A percentile compares a stretch with the other conserved stretches of the same genome.
Evolutionary conservation across 306 rosid genomes (phyloP).

Genomic region (Lathyrus aphaca): DNA sequence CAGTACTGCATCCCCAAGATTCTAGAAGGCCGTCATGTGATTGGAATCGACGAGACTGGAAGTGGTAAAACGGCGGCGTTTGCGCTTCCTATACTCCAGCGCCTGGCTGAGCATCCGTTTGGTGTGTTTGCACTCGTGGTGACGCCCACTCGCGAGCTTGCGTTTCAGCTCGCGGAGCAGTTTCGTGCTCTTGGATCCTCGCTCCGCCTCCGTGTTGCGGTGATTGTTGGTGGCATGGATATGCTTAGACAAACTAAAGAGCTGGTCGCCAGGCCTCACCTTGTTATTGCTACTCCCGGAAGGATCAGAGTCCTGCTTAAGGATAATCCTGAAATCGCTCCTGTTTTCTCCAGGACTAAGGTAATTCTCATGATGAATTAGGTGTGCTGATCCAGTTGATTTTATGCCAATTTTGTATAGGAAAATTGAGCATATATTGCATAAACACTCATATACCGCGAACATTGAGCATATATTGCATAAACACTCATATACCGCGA

Average conservation of each 20-base stretch:
- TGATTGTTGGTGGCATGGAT: slow-evolving; percentile 89
- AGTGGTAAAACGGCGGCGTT: slow-evolving; percentile 95
- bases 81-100: slow-evolving; percentile 83
- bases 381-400: neutral
- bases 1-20: slow-evolving; percentile 68
- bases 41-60: slow-evolving; percentile 84
- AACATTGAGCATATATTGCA: too few species aligned
- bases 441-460: too few species aligned
- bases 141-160: slow-evolving; percentile 87
- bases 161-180: slow-evolving; percentile 81
- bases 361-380: slow-evolving; percentile 34
- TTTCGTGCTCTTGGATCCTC: slow-evolving; percentile 75
- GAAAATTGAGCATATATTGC: too few species aligned
- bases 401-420: neutral
- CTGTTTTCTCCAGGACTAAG: slow-evolving; percentile 69
- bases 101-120: slow-evolving; percentile 62
- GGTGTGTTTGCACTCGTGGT: slow-evolving; percentile 80
- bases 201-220: slow-evolving; percentile 60
- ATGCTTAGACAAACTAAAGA: slow-evolving; percentile 62
- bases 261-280: slow-evolving; percentile 69
- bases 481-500: too few species aligned
- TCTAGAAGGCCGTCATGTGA: slow-evolving; percentile 71
- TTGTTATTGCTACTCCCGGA: slow-evolving; percentile 89
- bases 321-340: slow-evolving; percentile 66
- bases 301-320: slow-evolving; percentile 72